Evolutionary conservation across 176 grass and related monocot genomes (phyloP).

Genomic region (Hordeum marinum): DNA sequence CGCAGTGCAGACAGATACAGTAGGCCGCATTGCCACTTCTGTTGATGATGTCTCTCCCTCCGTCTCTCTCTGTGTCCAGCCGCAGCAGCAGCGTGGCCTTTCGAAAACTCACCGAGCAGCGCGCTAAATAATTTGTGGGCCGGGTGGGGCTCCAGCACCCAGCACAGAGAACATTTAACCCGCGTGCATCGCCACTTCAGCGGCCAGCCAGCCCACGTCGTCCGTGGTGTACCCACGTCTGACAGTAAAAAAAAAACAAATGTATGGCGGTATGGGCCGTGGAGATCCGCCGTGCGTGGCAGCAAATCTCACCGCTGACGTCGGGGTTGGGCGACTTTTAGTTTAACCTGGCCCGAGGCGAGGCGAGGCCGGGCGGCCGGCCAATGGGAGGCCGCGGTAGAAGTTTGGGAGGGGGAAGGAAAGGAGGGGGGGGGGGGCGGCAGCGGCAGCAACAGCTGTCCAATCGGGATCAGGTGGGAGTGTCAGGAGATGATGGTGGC

Average conservation of each 20-base stretch:
- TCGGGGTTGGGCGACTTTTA: neutral
- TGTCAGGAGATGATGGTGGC: conserved; percentile 43
- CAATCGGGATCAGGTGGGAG: conserved; percentile 59
- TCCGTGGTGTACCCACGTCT: neutral
- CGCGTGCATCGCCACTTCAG: neutral
- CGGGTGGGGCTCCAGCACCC: neutral
- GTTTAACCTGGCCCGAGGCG: conserved; percentile 17
- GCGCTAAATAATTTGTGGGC: neutral
- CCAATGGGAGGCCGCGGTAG: conserved; percentile 13
- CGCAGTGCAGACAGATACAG: neutral
- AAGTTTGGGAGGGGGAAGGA: neutral
- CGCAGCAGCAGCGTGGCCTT: neutral
- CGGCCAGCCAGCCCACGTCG: neutral
- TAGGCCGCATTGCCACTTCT: conserved; percentile 44
- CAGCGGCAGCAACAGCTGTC: conserved; percentile 49
- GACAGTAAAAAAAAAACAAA: neutral
- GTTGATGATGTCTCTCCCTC: conserved; percentile 14
- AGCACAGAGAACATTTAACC: conserved; percentile 19
- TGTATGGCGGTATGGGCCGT: neutral
- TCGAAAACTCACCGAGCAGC: conserved; percentile 27
- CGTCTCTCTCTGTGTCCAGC: neutral
- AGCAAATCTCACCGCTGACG: neutral
- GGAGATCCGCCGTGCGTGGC: neutral
- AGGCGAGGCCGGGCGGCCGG: neutral
- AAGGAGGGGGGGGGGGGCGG: neutral